Evolutionary conservation across 2,329 filamentous ascomycete species (phyloP), one percentile per base, ranked within the genome.

Genomic region (Metarhizium sp.): DNA sequence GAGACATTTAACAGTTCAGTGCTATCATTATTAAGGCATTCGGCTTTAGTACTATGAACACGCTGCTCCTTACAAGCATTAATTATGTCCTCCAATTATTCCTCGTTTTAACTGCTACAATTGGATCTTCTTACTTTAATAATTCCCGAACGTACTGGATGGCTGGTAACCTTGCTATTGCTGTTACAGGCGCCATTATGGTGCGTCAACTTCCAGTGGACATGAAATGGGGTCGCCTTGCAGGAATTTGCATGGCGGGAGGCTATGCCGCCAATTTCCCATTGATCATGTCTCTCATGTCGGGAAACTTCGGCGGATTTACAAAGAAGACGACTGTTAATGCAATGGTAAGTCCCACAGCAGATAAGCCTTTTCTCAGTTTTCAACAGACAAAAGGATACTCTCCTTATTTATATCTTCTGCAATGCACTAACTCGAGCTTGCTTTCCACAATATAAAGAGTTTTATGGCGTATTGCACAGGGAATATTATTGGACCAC

Each of bases 311-410:
- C 30, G 81, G 76, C 29, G 82, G 82, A 0, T 79, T 82, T 53
- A 85, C 82, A 1, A 86, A 86, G 69, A 85, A 84, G 61, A 74
- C 76, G 1, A 77, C 79, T 4, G 78, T 79, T 13, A 77, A 83
- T 5, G 79, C 81, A 1, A 75, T 80, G 59, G 61, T 63, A 47
- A 25, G 42, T 25, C 20, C 20, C 20, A 25, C 20, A 25, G 20
- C 20, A 25, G 20, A 25, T 25, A 25, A 25, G 20, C 20, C 20
- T 25, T 25, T 25, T 25, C 20, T 25, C 20, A 25, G 20, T 25
- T 25, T 25, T 25, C 20, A 25, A 25, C 20, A 25, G 20, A 25
- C 20, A 25, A 25, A 25, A 25, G 20, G 20, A 25, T 25, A 25
- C 20, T 25, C 20, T 25, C 20, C 20, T 25, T 25, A 25, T 3